Base-by-base conservation (phyloP, 768 basidiomycete genomes). In the Coprinopsis sp. region DNA sequence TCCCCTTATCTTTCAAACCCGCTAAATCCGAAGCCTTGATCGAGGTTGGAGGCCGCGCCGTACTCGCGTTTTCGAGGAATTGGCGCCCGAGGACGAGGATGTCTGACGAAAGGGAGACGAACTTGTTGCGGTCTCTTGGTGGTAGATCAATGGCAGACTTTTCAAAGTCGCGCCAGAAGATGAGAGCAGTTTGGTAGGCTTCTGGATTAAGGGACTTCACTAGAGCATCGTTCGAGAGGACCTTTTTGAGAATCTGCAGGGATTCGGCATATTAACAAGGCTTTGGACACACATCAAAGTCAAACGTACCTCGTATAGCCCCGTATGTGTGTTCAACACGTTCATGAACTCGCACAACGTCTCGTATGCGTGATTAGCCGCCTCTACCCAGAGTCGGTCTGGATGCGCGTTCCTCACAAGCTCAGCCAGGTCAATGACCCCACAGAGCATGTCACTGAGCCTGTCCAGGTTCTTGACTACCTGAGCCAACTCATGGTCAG, bases 341-440 rank as follows among this genome's bases (percentile, higher is more conserved):
- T 97, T 97, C 94, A 99, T 98, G 64, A 88, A 94, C 67, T 93
- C 89, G 70, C 92, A 97, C 51, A 98, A 71, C 51, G 78, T 81
- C 64, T 92, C 93, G 64, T 98, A 97, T 33, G 88, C 87, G 51
- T 77, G 73, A 60, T 96, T 90, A 36, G 90, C 90, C 40, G 84
- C 84, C 13, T 80, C 74, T 13, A 90, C 76, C 94, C 95, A 98
- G 37, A 65, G 58, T 22, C 72, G 70, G 60, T 96, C 91, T 1
- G 95, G 93, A 69, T 98, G 94, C 0, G 91, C 84, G 60, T 95
- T 94, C 52, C 94, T 79, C 23, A 99, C 76, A 40, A 96, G 77
- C 64, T 99, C 96, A 42, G 92, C 89, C 49, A 97, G 79, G 68
- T 99, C 96, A 51, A 97, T 97, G 51, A 99, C 92, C 10, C 90